These are phyloP conservation scores for Vickermania spadyakhi DNA, from an alignment of 208 protist species.

Conservation along the genomic window DNA sequence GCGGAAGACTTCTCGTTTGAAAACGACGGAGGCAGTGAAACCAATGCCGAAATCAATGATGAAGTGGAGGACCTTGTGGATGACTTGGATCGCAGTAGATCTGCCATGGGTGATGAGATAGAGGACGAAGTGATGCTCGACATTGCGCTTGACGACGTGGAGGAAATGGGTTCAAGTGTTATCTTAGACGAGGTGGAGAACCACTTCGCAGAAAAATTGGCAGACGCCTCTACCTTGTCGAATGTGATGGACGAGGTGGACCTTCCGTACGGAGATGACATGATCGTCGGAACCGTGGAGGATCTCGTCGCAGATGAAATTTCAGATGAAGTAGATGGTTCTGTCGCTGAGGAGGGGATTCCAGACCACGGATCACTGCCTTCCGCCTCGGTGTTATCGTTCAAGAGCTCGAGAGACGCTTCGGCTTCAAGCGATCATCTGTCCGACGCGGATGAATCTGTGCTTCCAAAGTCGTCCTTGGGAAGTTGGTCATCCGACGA, in stretches of 20 bases:
- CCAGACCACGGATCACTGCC: too few relatives aligned
- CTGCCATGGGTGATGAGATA: constrained; percentile 1
- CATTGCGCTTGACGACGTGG: neutral
- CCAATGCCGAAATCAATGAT: constrained; percentile 10
- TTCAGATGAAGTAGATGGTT: too few relatives aligned
- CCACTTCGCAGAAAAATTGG: neutral
- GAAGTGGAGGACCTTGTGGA: constrained; percentile 7
- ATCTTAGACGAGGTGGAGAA: constrained; percentile 14
- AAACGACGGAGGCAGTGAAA: constrained; percentile 7
- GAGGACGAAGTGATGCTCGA: constrained; percentile 7
- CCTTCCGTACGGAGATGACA: too few relatives aligned
- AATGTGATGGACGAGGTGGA: constrained; percentile 7
- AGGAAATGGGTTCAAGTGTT: constrained; percentile 1
- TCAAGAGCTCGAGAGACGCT: too few relatives aligned
- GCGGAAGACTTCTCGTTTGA: neutral
- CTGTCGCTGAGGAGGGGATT: too few relatives aligned
- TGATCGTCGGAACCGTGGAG: constrained; percentile 10
- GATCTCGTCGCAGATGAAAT: too few relatives aligned
- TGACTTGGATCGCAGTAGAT: neutral
- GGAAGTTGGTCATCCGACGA: too few relatives aligned
- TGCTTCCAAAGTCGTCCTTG: too few relatives aligned
- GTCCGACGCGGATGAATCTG: too few relatives aligned
- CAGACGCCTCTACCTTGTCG: neutral
- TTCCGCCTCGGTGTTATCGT: too few relatives aligned
- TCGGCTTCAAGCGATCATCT: too few relatives aligned